These are phyloP conservation scores for Vigna mungo DNA, from an alignment of 306 rosid genomes.

Conservation along the genomic window DNA sequence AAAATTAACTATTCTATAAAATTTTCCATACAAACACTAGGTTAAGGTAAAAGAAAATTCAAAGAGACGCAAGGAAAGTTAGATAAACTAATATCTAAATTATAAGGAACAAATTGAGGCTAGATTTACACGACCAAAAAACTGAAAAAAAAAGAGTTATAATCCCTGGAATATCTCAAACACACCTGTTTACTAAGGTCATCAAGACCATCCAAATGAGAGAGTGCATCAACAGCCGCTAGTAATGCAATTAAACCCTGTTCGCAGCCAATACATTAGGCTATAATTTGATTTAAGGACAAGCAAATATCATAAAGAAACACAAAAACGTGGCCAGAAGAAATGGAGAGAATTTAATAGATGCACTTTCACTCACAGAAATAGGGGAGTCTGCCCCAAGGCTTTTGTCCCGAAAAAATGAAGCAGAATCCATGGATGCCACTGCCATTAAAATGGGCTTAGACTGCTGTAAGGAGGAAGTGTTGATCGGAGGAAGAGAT, in stretches of 20 bases:
- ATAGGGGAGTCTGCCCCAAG: conserved; percentile 92
- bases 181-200: conserved; percentile 79
- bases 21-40: too few relatives aligned
- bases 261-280: conserved; percentile 37
- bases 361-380: conserved; percentile 68
- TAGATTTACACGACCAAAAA: conserved; percentile 27
- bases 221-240: conserved; percentile 89
- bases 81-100: conserved; percentile 15
- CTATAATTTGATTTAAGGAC: conserved; percentile 25
- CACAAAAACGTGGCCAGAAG: background rate
- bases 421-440: conserved; percentile 94
- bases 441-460: conserved; percentile 73
- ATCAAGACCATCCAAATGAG: conserved; percentile 65
- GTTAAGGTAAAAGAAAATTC: conserved; percentile 15
- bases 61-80: conserved; percentile 19
- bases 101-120: conserved; percentile 30
- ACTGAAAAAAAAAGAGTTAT: conserved; percentile 1
- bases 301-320: conserved; percentile 32
- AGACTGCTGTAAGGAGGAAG: conserved; percentile 58
- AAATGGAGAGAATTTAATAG: conserved; percentile 11
- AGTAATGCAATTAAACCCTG: conserved; percentile 88
- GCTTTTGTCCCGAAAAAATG: conserved; percentile 91
- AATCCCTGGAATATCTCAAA: conserved; percentile 31
- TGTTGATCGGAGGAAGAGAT: conserved; percentile 84
- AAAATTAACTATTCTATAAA: too few relatives aligned